A percentile compares a stretch with the other conserved stretches of the same genome.
Evolutionary conservation across 345 rosid genomes (phyloP).

Genomic region (Eucalyptus lansdowneana): DNA sequence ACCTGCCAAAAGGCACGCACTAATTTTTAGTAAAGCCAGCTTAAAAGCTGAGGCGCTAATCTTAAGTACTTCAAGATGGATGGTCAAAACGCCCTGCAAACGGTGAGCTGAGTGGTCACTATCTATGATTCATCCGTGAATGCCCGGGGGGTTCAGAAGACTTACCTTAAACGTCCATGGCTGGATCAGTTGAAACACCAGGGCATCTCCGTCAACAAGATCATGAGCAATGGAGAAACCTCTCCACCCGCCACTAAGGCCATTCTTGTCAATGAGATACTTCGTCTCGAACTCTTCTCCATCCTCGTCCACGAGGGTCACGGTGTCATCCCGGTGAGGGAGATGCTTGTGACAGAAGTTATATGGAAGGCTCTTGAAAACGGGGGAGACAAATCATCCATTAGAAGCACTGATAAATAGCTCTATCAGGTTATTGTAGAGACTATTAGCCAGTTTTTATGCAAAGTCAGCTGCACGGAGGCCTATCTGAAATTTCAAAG

Average conservation of each 20-base stretch:
- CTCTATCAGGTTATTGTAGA: neutral
- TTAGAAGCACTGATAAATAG: neutral
- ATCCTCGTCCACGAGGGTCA: constrained; percentile 24
- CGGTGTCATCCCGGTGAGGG: constrained; percentile 17
- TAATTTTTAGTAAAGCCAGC: neutral
- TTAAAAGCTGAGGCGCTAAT: neutral
- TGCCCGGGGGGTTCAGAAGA: neutral
- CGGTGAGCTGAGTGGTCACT: neutral
- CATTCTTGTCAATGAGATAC: constrained; percentile 23
- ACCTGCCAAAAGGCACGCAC: constrained; percentile 2
- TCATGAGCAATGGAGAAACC: constrained; percentile 33
- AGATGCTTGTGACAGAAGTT: constrained; percentile 41
- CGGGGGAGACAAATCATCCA: neutral
- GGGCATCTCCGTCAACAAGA: constrained; percentile 30
- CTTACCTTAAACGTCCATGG: constrained; percentile 21
- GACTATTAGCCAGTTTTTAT: neutral
- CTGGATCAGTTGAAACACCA: constrained; percentile 31
- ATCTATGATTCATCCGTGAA: neutral
- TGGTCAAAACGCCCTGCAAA: neutral
- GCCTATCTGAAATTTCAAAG: neutral
- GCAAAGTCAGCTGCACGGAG: neutral
- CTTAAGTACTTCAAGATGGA: neutral
- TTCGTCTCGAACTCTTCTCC: constrained; percentile 18
- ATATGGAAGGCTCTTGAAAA: constrained; percentile 27
- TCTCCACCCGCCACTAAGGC: constrained; percentile 50